Conservation (phyloP, 1,139 yeast species). For the Blastobotrys capitulatus region DNA sequence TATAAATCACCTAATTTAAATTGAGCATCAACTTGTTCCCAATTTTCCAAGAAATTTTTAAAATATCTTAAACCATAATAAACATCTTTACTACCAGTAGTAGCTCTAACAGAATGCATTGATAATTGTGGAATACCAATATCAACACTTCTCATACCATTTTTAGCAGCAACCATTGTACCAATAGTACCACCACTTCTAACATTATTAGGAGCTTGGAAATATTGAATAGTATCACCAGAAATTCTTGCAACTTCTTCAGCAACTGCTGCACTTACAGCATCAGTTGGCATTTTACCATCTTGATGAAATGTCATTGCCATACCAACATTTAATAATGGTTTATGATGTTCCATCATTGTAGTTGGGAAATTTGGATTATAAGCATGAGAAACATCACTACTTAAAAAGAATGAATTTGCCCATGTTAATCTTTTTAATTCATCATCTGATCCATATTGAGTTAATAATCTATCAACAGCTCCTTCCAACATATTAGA, state of each 20-base stretch:
- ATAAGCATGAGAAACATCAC: slow-evolving; percentile 92
- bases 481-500: slow-evolving; percentile 80
- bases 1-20: slow-evolving; percentile 14
- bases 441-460: slow-evolving; percentile 45
- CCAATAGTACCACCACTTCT: slow-evolving; percentile 82
- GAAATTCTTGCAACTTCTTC: slow-evolving; percentile 53
- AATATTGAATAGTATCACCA: slow-evolving; percentile 51
- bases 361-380: slow-evolving; percentile 75
- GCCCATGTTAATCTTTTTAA: slow-evolving; percentile 30
- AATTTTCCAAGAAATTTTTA: slow-evolving; percentile 52
- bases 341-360: slow-evolving; percentile 63
- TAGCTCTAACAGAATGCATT: slow-evolving; percentile 79
- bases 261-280: slow-evolving; percentile 53
- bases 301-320: slow-evolving; percentile 61
- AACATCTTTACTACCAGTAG: slow-evolving; percentile 65
- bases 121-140: slow-evolving; percentile 73
- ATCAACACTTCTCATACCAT: slow-evolving; percentile 74
- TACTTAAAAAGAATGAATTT: slow-evolving; percentile 77
- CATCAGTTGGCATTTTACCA: slow-evolving; percentile 70
- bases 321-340: slow-evolving; percentile 67
- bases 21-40: slow-evolving; percentile 37
- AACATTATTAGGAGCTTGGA: slow-evolving; percentile 55
- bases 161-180: slow-evolving; percentile 53
- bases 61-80: slow-evolving; percentile 64
- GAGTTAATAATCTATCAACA: slow-evolving; percentile 56